phyloP scores from a whole-genome alignment of 305 asterid genomes.

The Solanum aculeatissimum region DNA sequence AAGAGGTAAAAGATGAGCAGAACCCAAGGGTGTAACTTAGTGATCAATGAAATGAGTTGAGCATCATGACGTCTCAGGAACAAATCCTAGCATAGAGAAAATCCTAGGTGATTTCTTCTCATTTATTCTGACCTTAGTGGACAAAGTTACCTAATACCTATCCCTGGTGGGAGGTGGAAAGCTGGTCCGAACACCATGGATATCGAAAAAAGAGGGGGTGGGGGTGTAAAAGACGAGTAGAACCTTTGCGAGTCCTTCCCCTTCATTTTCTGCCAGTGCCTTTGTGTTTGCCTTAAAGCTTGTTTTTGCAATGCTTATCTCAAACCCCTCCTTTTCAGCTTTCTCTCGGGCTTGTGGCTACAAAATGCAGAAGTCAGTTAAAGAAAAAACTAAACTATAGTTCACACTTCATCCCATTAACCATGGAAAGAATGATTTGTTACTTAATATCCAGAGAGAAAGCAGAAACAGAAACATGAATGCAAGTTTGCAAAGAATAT shows the following conservation, averaged over 20 bases:
- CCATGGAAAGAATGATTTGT: neutral
- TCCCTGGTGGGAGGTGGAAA: too few relatives aligned
- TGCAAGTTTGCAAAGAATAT: neutral
- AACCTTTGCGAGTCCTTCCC: conserved; percentile 89
- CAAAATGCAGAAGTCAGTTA: conserved; percentile 3
- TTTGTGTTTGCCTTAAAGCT: conserved; percentile 90
- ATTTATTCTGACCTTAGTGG: too few relatives aligned
- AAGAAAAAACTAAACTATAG: neutral
- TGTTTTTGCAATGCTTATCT: conserved; percentile 65
- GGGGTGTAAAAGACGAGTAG: neutral
- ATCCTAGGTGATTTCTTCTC: too few relatives aligned
- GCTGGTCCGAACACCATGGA: too few relatives aligned
- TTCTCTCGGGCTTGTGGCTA: conserved; percentile 93
- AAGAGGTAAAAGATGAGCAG: neutral
- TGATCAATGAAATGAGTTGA: too few relatives aligned
- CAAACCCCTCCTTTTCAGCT: conserved; percentile 80
- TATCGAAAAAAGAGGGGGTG: too few relatives aligned
- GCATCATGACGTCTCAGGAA: too few relatives aligned
- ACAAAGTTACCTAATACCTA: too few relatives aligned
- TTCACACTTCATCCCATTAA: neutral
- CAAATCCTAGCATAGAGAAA: too few relatives aligned
- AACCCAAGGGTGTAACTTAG: conserved; percentile 10
- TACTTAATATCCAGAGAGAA: neutral
- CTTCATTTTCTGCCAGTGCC: conserved; percentile 92
- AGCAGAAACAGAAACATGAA: too few relatives aligned